A percentile compares a stretch with the other conserved stretches of the same genome.
phyloP scores from a whole-genome alignment of 2,329 filamentous ascomycete species.

The Bipolaris zeicola region DNA sequence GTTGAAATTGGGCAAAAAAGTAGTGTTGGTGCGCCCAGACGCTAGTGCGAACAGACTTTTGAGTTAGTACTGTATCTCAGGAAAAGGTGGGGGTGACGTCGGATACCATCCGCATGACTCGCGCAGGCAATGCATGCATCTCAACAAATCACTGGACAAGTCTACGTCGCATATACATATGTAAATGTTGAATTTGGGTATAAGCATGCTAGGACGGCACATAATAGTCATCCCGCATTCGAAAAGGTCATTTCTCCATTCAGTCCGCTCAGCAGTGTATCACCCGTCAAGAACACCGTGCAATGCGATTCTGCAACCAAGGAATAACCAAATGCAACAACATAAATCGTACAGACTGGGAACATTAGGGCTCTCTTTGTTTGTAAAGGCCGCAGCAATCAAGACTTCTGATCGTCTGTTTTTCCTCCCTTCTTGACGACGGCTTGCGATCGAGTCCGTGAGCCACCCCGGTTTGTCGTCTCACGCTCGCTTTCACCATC shows the following conservation, averaged over 20 bases:
- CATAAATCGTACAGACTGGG: neutral
- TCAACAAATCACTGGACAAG: neutral
- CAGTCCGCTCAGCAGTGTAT: neutral
- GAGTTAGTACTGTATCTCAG: too few relatives aligned
- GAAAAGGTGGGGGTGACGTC: conserved; percentile 46
- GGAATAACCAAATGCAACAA: neutral
- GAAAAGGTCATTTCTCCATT: neutral
- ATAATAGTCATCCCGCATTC: neutral
- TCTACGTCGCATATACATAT: neutral
- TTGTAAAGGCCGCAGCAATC: neutral
- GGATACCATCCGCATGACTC: conserved; percentile 40
- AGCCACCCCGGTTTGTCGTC: conserved; percentile 11
- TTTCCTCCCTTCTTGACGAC: neutral
- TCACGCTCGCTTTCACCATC: conserved; percentile 1
- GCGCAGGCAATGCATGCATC: conserved; percentile 3
- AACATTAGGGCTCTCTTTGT: neutral
- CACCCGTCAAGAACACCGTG: conserved; percentile 5
- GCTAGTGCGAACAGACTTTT: too few relatives aligned
- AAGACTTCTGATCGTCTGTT: neutral
- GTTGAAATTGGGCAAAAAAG: too few relatives aligned
- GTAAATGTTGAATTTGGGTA: neutral
- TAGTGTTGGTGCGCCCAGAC: too few relatives aligned
- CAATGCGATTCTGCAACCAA: conserved; percentile 7
- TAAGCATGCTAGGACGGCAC: neutral
- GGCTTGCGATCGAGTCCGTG: conserved; percentile 10